Conservation (phyloP, 345 rosid genomes). For the Salix brachista region DNA sequence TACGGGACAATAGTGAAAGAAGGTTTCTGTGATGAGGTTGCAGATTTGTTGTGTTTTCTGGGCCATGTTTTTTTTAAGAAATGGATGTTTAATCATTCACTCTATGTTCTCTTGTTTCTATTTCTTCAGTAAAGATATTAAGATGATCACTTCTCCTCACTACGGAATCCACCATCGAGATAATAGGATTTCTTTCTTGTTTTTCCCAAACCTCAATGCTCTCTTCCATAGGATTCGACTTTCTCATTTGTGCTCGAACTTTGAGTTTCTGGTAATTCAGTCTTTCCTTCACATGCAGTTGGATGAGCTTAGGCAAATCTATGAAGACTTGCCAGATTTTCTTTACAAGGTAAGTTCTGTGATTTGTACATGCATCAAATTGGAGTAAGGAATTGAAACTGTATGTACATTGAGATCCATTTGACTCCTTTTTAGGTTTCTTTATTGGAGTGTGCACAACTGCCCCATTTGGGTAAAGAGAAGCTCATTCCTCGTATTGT, state of each 20-base stretch:
- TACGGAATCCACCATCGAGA: background rate
- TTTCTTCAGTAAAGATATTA: background rate
- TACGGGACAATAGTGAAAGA: conserved; percentile 86
- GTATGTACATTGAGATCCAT: conserved; percentile 6
- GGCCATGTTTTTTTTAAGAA: background rate
- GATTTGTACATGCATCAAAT: conserved; percentile 13
- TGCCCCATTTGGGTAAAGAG: conserved; percentile 52
- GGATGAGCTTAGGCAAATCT: conserved; percentile 93
- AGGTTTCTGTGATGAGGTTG: conserved; percentile 90
- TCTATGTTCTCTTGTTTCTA: background rate
- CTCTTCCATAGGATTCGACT: background rate
- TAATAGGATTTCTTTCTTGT: background rate
- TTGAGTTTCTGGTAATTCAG: background rate
- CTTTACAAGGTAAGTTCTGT: conserved; percentile 63
- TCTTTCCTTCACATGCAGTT: conserved; percentile 40
- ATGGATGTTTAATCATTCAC: background rate
- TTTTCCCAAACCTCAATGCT: background rate
- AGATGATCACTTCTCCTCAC: background rate
- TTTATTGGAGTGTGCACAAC: conserved; percentile 58
- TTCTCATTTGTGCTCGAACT: background rate
- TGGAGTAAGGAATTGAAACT: conserved; percentile 3
- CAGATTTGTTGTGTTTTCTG: background rate
- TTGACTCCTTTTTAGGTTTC: conserved; percentile 54
- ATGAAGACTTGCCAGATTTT: conserved; percentile 87
- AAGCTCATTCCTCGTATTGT: conserved; percentile 61